Evolutionary conservation across 2,329 filamentous ascomycete species (phyloP).

Genomic region (Trichoderma sp.): DNA sequence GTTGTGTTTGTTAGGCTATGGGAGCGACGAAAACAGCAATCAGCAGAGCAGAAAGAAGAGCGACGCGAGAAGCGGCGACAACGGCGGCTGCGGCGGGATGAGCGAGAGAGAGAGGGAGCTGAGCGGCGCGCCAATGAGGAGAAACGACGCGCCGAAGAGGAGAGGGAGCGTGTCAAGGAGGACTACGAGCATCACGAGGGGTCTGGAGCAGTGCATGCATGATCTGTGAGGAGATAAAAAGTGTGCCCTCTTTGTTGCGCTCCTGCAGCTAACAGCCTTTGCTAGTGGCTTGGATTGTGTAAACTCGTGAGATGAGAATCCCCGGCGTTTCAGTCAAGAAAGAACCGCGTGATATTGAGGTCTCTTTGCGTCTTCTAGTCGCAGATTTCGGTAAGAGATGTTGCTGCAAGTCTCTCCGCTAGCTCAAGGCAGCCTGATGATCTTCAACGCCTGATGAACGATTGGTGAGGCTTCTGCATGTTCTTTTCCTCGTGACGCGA

Average conservation of each 20-base stretch:
- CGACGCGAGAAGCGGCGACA: background rate
- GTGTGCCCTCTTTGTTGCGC: background rate
- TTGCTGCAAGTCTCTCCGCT: background rate
- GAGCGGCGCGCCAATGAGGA: background rate
- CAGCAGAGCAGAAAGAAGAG: background rate
- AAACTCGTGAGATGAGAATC: background rate
- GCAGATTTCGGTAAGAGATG: background rate
- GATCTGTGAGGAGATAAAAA: background rate
- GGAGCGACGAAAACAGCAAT: background rate
- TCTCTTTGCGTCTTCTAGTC: background rate
- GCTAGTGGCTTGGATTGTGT: background rate
- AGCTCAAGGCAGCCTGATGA: background rate
- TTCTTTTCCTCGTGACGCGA: background rate
- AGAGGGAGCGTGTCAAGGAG: background rate
- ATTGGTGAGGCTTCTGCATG: background rate
- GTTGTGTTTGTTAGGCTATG: background rate
- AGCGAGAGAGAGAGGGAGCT: background rate
- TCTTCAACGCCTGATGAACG: background rate
- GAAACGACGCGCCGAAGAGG: background rate
- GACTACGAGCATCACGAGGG: background rate
- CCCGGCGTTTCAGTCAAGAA: rapidly evolving
- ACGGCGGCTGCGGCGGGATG: background rate
- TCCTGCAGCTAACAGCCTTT: background rate
- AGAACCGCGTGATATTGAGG: background rate
- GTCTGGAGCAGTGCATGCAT: background rate